phyloP scores from a whole-genome alignment of 495 filamentous ascomycete species.

The Delitschia confertaspora region DNA sequence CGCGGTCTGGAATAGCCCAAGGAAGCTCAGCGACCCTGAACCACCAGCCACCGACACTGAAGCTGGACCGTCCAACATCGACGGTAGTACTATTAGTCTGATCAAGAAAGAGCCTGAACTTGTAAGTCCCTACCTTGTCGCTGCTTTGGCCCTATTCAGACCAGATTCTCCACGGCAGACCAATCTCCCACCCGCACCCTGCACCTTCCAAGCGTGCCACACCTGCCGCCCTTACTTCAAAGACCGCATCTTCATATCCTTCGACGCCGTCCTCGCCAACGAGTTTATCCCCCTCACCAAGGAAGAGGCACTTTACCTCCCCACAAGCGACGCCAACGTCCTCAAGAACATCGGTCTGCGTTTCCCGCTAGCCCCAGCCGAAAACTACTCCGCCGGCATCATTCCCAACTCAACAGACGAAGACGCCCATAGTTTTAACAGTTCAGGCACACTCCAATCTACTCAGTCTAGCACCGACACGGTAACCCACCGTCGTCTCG shows the following conservation, averaged over 20 bases:
- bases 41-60: no score
- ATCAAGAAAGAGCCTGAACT: no score
- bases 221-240: constrained; percentile 33
- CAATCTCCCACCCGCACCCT: constrained; percentile 1
- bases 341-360: constrained; percentile 27
- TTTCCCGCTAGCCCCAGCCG: background rate
- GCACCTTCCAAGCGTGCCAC: constrained; percentile 32
- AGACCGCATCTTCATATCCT: constrained; percentile 35
- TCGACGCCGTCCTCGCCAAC: constrained; percentile 27
- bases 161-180: background rate
- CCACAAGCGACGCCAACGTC: constrained; percentile 17
- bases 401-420: background rate
- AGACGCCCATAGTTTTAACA: background rate
- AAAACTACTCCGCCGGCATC: background rate
- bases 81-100: no score
- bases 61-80: no score
- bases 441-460: constrained; percentile 17
- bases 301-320: constrained; percentile 24
- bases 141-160: background rate
- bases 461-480: constrained; percentile 15
- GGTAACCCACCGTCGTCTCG: constrained; percentile 1
- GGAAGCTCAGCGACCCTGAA: no score
- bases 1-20: background rate
- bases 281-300: constrained; percentile 24
- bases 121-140: no score